A percentile compares a stretch with the other conserved stretches of the same genome.
Evolutionary conservation across 805 yeast species (phyloP).

Genomic region (Lipomyces mesembrius): DNA sequence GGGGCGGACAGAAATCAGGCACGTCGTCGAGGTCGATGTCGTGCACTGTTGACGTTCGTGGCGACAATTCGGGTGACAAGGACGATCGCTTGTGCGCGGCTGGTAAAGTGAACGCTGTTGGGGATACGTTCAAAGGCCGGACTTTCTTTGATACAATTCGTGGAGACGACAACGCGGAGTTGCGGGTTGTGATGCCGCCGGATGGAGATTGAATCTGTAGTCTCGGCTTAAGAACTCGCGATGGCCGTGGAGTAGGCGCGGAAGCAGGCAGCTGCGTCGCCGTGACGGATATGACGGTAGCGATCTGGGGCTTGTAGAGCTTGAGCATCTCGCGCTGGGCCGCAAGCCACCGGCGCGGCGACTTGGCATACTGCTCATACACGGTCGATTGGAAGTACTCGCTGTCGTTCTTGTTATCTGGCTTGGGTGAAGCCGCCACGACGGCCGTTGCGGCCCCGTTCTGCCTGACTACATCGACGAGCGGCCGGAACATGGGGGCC

Average conservation of each 20-base stretch:
- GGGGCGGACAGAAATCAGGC: slow-evolving; percentile 41
- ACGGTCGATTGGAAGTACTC: slow-evolving; percentile 26
- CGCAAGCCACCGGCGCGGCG: slow-evolving; percentile 32
- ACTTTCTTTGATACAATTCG: slow-evolving; percentile 3
- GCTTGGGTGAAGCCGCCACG: background rate
- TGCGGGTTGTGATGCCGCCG: slow-evolving; percentile 21
- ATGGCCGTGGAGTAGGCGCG: slow-evolving; percentile 14
- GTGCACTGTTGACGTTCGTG: slow-evolving; percentile 46
- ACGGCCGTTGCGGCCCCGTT: slow-evolving; percentile 6
- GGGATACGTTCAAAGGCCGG: slow-evolving; percentile 14
- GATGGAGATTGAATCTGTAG: slow-evolving; percentile 5
- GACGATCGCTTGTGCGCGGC: slow-evolving; percentile 8
- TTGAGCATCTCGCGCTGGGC: slow-evolving; percentile 24
- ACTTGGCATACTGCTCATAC: slow-evolving; percentile 25
- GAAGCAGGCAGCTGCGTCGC: background rate
- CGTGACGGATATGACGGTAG: slow-evolving; percentile 16
- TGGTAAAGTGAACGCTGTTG: slow-evolving; percentile 19
- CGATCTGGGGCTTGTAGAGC: slow-evolving; percentile 23
- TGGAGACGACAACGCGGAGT: slow-evolving; percentile 19
- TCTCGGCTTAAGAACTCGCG: slow-evolving; percentile 18
- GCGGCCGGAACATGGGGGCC: slow-evolving; percentile 30
- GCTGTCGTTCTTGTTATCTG: slow-evolving; percentile 2
- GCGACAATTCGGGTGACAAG: slow-evolving; percentile 22
- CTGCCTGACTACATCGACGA: slow-evolving; percentile 27
- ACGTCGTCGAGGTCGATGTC: slow-evolving; percentile 45